Evolutionary conservation across 2,329 filamentous ascomycete genomes (phyloP), one percentile per base, ranked within the genome.

Genomic region (Fusarium sp.): DNA sequence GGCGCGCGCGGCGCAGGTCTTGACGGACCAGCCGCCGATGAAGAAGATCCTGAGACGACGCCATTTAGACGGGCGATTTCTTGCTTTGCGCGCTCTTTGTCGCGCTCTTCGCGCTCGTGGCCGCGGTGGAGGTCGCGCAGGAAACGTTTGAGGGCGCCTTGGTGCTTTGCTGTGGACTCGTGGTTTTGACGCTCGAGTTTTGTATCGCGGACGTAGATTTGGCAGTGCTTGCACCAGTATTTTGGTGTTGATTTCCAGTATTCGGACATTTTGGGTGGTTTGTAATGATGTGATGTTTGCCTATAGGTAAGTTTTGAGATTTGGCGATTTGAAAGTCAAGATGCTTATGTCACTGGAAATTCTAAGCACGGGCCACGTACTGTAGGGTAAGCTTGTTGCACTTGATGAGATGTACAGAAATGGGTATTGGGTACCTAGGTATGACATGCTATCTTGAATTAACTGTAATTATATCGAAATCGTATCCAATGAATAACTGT

Each of bases 191-290:
- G 91, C 79, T 97, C 94, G 80, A 98, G 89, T 73, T 93, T 90
- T 23, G 94, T 98, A 84, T 99, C 96, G 81, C 93, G 92, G 51
- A 99, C 92, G 81, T 90, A 98, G 77, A 88, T 88, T 77, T 89
- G 89, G 87, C 96, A 99, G 84, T 97, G 93, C 81, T 98, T 98
- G 88, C 96, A 99, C 94, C 94, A 98, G 83, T 97, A 97, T 78
- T 91, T 95, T 8, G 94, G 94, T 79, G 94, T 97, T 21, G 95
- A 98, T 80, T 98, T 98, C 96, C 96, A 98, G 82, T 97, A 97
- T 85, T 98, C 96, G 1, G 96, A 91, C 96, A 99, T 98, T 58
- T 57, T 66, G 58, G 41, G 4, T 41, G 41, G 43, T n/a, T 56
- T 21, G 48, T 59, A 11, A 28, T 28, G 50, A 28, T 43, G 31